Evolutionary conservation across 495 filamentous ascomycete species (phyloP).

Genomic region (Copromyces sp.): DNA sequence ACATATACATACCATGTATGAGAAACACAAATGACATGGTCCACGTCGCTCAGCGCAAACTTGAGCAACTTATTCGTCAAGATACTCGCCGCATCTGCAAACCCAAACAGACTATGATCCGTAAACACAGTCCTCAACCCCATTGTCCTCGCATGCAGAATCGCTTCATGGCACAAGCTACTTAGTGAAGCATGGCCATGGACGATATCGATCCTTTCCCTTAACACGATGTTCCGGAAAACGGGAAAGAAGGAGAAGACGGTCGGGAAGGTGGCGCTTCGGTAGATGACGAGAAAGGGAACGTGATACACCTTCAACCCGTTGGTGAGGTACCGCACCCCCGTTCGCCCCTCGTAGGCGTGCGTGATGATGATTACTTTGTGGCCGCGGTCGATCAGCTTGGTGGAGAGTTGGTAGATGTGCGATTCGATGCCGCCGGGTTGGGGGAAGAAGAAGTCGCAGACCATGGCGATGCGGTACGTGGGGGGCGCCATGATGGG

Average conservation of each 20-base stretch:
- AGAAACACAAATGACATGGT: constrained; percentile 95
- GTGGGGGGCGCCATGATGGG: constrained; percentile 43
- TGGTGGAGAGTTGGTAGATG: constrained; percentile 93
- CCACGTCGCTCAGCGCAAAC: constrained; percentile 91
- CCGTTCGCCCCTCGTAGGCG: constrained; percentile 83
- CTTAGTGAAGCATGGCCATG: constrained; percentile 91
- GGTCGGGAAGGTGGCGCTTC: constrained; percentile 88
- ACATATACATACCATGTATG: constrained; percentile 68
- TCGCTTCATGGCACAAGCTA: constrained; percentile 87
- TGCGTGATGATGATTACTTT: constrained; percentile 98
- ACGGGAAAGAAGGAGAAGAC: constrained; percentile 98
- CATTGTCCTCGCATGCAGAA: constrained; percentile 94
- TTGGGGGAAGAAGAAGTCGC: constrained; percentile 98
- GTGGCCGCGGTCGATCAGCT: constrained; percentile 93
- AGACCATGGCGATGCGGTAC: constrained; percentile 75
- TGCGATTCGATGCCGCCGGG: constrained; percentile 94
- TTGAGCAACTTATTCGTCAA: constrained; percentile 94
- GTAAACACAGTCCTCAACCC: constrained; percentile 91
- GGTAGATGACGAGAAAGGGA: constrained; percentile 90
- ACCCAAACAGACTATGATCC: constrained; percentile 96
- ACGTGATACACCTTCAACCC: constrained; percentile 97
- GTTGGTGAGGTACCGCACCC: constrained; percentile 95
- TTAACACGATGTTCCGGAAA: constrained; percentile 88
- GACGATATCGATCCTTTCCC: constrained; percentile 91
- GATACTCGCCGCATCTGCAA: constrained; percentile 93